Percentiles rank a stretch among this genome's conserved stretches.
Conservation (phyloP, 208 protist species). For the Naegleria lovaniensis region DNA sequence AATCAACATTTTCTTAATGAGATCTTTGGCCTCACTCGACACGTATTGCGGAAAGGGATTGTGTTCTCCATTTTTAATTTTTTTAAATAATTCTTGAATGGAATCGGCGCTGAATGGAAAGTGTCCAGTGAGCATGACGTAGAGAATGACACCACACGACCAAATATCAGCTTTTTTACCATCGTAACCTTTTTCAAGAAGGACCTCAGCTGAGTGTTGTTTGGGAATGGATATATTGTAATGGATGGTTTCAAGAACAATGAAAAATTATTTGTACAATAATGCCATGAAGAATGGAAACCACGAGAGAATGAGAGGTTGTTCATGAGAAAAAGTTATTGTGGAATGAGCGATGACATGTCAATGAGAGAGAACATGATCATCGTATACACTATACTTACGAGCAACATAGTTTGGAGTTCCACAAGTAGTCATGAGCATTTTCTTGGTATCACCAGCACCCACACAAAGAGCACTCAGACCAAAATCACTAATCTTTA, state of each 20-base stretch:
- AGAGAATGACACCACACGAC: conserved; percentile 93
- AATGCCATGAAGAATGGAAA: too few relatives aligned
- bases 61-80: conserved; percentile 6
- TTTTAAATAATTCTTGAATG: conserved; percentile 46
- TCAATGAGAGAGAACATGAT: too few relatives aligned
- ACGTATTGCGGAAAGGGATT: neutral
- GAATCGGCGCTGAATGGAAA: conserved; percentile 92
- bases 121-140: conserved; percentile 85
- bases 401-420: conserved; percentile 44
- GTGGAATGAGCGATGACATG: too few relatives aligned
- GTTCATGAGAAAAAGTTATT: too few relatives aligned
- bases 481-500: conserved; percentile 41
- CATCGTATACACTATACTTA: too few relatives aligned
- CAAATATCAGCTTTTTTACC: conserved; percentile 89
- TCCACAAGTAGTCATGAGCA: conserved; percentile 38
- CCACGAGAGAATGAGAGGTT: too few relatives aligned
- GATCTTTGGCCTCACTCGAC: neutral
- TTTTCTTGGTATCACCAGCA: neutral
- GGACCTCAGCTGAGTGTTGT: neutral
- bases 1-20: conserved; percentile 67
- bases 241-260: neutral
- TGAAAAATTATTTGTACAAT: neutral
- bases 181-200: conserved; percentile 72
- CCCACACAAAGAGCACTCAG: neutral
- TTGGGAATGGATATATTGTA: neutral